A percentile compares a stretch with the other conserved stretches of the same genome.
These are phyloP conservation scores for Fusarium hainanense DNA, from an alignment of 2,329 filamentous ascomycete species.

Conservation along the genomic window DNA sequence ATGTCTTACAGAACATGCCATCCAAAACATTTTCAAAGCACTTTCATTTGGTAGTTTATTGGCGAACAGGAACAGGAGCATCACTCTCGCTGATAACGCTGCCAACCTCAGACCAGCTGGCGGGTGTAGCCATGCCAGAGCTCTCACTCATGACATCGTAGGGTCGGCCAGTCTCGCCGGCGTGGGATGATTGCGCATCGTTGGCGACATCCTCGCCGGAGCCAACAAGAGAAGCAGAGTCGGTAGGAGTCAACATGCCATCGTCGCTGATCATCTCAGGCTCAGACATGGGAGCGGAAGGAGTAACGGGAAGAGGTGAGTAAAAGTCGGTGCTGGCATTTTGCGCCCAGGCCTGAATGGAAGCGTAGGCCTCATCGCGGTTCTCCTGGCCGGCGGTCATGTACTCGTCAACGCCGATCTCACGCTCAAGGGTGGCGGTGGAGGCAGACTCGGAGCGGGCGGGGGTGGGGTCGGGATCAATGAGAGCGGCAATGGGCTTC, in stretches of 20 bases:
- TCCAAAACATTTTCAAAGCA: neutral
- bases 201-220: slow-evolving; percentile 61
- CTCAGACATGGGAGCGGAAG: slow-evolving; percentile 61
- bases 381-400: slow-evolving; percentile 64
- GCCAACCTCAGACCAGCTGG: slow-evolving; percentile 73
- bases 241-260: slow-evolving; percentile 68
- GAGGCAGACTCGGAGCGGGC: slow-evolving; percentile 36
- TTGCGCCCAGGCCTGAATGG: slow-evolving; percentile 74
- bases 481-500: slow-evolving; percentile 44
- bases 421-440: slow-evolving; percentile 52
- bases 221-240: slow-evolving; percentile 66
- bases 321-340: slow-evolving; percentile 66
- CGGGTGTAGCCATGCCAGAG: slow-evolving; percentile 68
- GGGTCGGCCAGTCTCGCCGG: slow-evolving; percentile 53
- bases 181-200: slow-evolving; percentile 54
- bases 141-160: slow-evolving; percentile 70
- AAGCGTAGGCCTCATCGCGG: slow-evolving; percentile 63
- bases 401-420: slow-evolving; percentile 58
- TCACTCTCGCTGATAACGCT: slow-evolving; percentile 70
- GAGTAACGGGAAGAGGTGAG: slow-evolving; percentile 68
- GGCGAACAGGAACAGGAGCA: slow-evolving; percentile 48
- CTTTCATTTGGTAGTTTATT: slow-evolving; percentile 31
- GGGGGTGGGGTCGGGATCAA: slow-evolving; percentile 48
- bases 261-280: slow-evolving; percentile 61
- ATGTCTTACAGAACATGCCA: neutral